These are phyloP conservation scores for Solanum peruvianum DNA, from an alignment of 257 asterid genomes.

Conservation along the genomic window DNA sequence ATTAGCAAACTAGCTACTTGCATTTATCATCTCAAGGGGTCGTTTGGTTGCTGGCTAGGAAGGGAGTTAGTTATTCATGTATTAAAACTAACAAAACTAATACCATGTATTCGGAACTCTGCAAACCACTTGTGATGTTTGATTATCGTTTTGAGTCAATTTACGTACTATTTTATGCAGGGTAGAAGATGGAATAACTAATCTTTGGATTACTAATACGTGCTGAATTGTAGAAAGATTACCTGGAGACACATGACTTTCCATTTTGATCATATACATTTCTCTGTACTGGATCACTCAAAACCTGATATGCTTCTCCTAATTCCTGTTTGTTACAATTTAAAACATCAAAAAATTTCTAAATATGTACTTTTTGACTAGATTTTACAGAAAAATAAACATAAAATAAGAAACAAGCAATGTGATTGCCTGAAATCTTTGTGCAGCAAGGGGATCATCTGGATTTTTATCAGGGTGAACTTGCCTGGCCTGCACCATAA, in stretches of 20 bases:
- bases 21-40: not conserved
- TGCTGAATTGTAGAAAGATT: not conserved
- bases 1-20: not conserved
- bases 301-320: conserved; percentile 89
- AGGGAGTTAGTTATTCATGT: not conserved
- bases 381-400: not conserved
- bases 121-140: not conserved
- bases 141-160: not conserved
- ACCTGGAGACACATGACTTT: conserved; percentile 64
- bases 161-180: not conserved
- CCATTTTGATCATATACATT: conserved; percentile 74
- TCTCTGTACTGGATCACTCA: conserved; percentile 78
- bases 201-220: not conserved
- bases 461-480: conserved; percentile 93
- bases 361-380: no score
- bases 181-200: not conserved
- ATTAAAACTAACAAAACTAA: not conserved
- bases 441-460: conserved; percentile 79
- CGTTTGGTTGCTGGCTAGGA: not conserved
- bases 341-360: not conserved
- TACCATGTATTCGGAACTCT: not conserved
- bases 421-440: conserved; percentile 63
- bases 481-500: conserved; percentile 62
- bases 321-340: conserved; percentile 32
- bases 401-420: not conserved